Base-by-base conservation (phyloP, 495 filamentous ascomycete genomes). In the Parachaetomium inaequale region DNA sequence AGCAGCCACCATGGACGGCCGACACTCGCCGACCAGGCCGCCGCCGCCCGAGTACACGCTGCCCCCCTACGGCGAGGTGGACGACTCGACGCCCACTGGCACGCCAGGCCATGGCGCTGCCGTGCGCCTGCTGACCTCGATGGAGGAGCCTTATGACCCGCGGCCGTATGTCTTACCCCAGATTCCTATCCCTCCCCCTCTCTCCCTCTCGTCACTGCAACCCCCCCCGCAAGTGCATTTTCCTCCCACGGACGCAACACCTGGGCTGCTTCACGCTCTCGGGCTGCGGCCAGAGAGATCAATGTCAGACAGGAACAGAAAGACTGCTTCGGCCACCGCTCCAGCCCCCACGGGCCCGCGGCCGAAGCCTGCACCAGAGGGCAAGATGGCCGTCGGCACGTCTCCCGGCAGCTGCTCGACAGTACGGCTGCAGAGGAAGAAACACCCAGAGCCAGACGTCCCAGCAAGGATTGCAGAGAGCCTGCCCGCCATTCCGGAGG, bases 101-200 rank as follows among this genome's bases (percentile, higher is more conserved):
- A 66, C 56, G 55, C 59, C 63, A 38, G 66, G 66, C 61, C 75
- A 73, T 64, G 72, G 71, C 56, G 72, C 72, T 50, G 76, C 68
- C 61, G 73, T 82, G n/a, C 75, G 82, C 47, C 70, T 84, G 65
- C 68, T 84, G 68, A 84, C 79, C 31, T 80, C 76, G 14, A 74
- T 81, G 68, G 81, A 83, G 46, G 79, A 81, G 31, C 47, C 70
- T 32, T 65, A 56, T 40, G 54, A 66, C 34, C 17, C 59, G 21
- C 52, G 73, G 72, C 66, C 75, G 79, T 81, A 81, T 72, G 79
- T 81, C 59, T 58, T 63, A 54, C 72, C 68, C 51, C 55, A 63
- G 17, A 57, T 63, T 68, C 51, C 57, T 55, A 59, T 75, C 32
- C 74, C 70, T 36, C 63, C 67, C 56, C 72, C 77, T 51, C 64